These are phyloP conservation scores for Mortierella sp. DNA, from an alignment of 371 early-diverging fungal genomes.

Conservation along the genomic window DNA sequence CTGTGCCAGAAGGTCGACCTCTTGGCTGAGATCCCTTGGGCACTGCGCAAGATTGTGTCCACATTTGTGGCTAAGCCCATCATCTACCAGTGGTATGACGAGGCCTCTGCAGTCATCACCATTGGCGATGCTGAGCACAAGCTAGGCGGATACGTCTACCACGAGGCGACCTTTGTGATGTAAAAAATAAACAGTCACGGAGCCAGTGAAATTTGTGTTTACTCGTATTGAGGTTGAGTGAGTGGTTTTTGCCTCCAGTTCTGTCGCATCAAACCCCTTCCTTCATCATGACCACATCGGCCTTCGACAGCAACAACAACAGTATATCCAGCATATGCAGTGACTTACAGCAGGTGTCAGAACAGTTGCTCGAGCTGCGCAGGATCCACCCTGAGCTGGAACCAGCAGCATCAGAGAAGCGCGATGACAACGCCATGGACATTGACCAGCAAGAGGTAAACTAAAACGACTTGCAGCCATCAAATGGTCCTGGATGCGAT, in stretches of 20 bases:
- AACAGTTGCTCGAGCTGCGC: slow-evolving; percentile 24
- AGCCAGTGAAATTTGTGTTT: too few species aligned
- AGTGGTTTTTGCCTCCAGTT: too few species aligned
- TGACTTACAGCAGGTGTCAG: slow-evolving; percentile 22
- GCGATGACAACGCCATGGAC: slow-evolving; percentile 29
- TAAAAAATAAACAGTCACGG: slow-evolving; percentile 1
- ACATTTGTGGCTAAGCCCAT: slow-evolving; percentile 94
- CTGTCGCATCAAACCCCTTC: too few species aligned
- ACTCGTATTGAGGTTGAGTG: too few species aligned
- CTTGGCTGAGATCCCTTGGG: slow-evolving; percentile 87
- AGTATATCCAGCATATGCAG: slow-evolving; percentile 26
- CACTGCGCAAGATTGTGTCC: slow-evolving; percentile 90
- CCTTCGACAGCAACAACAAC: not conserved
- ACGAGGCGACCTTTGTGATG: slow-evolving; percentile 54
- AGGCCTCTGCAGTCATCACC: slow-evolving; percentile 69
- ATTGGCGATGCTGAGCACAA: slow-evolving; percentile 73
- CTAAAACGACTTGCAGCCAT: too few species aligned
- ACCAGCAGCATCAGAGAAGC: not conserved
- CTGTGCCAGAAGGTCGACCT: slow-evolving; percentile 87
- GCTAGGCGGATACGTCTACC: slow-evolving; percentile 53
- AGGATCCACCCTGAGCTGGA: not conserved
- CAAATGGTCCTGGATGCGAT: too few species aligned
- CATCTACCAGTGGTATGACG: slow-evolving; percentile 89
- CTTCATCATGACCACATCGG: not conserved
- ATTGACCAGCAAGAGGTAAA: slow-evolving; percentile 27